Base-by-base conservation (phyloP, 331 rosid species). In the Quercus tomentella region DNA sequence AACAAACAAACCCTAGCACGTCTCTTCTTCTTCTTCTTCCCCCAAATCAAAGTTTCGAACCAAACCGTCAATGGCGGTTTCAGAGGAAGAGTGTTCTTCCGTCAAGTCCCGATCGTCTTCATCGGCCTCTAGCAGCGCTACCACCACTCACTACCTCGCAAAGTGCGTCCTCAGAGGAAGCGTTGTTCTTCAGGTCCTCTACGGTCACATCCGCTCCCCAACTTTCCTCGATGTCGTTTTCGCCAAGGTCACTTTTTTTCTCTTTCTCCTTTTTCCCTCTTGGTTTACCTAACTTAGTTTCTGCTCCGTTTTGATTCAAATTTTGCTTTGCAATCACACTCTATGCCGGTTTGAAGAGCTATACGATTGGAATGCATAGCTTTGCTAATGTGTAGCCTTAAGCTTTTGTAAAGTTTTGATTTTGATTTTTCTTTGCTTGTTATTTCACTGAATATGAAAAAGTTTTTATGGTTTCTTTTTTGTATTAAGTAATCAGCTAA, bases 1-100 rank as follows among this genome's bases (percentile, higher is more conserved):
- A 10, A 41, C 0, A 56, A 33, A 21, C 51, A 73, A 26, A 65
- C 71, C 84, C 81, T 76, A 68, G 54, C 49, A 35, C 43, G 43
- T 7, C 43, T 35, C 43, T 35, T 35, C 41, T 35, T 35, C 41
- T 35, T 33, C 62, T 33, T 35, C 22, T 37, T 25, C 15, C 12
- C 58, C 43, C 2, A 35, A 35, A 35, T 35, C 43, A 16, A 7
- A 12, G 18, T 75, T 33, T 51, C 69, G 4, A 15, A 56, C 54
- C 43, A 72, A 52, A 72, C 61, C 70, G 58, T 31, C n/a, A 81
- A 94, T 94, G 97, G 97, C 97, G 80, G 97, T 91, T 66, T 89
- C 93, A 49, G 97, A 94, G 82, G 97, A 92, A 81, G 96, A 92
- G 84, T 94, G 97, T 70, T 94, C 98, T 54, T 92, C 97, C 6